Conservation (phyloP, 768 basidiomycete species). For the Lyophyllum semitale region DNA sequence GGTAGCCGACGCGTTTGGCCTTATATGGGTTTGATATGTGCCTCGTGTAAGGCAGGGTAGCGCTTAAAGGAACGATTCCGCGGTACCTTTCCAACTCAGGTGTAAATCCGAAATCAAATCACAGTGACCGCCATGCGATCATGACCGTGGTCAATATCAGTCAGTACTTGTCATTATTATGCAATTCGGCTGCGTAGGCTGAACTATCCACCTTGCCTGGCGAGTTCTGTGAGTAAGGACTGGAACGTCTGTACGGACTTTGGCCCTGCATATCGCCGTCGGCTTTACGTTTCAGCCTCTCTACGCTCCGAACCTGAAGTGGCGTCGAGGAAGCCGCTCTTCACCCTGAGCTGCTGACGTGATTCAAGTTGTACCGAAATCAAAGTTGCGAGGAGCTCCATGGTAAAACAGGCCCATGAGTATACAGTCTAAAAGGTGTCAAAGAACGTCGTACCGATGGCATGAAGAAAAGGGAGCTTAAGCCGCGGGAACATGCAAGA, state of each 20-base stretch:
- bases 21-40: constrained; percentile 43
- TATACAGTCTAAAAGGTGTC: background rate
- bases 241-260: background rate
- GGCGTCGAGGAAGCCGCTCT: constrained; percentile 10
- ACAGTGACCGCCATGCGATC: constrained; percentile 15
- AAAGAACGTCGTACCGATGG: background rate
- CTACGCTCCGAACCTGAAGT: constrained; percentile 22
- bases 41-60: constrained; percentile 47
- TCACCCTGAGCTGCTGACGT: constrained; percentile 12
- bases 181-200: constrained; percentile 6
- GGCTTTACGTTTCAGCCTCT: constrained; percentile 19
- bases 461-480: background rate
- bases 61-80: constrained; percentile 26
- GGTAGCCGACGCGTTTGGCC: constrained; percentile 37
- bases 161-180: constrained; percentile 1
- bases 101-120: constrained; percentile 16
- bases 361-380: background rate
- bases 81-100: constrained; percentile 21
- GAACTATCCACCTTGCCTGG: constrained; percentile 2
- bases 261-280: constrained; percentile 5
- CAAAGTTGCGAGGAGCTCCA: background rate
- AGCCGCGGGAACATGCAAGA: background rate
- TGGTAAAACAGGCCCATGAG: background rate
- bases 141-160: constrained; percentile 10
- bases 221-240: background rate